phyloP scores from a whole-genome alignment of 1,284 basidiomycete species.

The Ceratobasidium sp. region DNA sequence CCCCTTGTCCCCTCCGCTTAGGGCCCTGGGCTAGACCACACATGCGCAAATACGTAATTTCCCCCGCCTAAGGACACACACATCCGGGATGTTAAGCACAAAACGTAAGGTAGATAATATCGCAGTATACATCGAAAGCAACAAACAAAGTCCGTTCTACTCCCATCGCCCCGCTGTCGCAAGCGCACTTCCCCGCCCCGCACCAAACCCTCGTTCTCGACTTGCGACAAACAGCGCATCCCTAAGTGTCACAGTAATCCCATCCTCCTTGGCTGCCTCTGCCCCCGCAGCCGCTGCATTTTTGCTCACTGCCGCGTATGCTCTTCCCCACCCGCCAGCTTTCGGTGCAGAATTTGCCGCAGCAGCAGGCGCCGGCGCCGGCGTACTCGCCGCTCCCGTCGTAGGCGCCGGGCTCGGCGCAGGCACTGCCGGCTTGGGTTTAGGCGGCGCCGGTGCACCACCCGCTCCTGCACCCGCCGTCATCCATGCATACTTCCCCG shows the following conservation, averaged over 20 bases:
- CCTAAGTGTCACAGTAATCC: constrained; percentile 68
- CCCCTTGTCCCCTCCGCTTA: background rate
- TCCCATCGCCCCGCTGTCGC: constrained; percentile 24
- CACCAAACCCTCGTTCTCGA: constrained; percentile 80
- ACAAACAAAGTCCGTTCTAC: constrained; percentile 65
- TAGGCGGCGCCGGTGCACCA: constrained; percentile 60
- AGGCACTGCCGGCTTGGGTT: constrained; percentile 54
- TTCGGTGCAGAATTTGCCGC: constrained; percentile 55
- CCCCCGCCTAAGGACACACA: background rate
- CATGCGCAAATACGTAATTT: constrained; percentile 12
- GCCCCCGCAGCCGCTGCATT: constrained; percentile 44
- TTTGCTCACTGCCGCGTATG: constrained; percentile 65
- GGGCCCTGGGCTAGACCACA: background rate
- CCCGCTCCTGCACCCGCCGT: constrained; percentile 60
- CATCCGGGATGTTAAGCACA: no score
- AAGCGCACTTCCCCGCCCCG: constrained; percentile 71
- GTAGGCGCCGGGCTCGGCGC: constrained; percentile 48
- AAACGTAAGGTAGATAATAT: constrained; percentile 30
- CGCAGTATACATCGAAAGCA: constrained; percentile 30
- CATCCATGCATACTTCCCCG: constrained; percentile 87
- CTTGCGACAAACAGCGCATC: constrained; percentile 84
- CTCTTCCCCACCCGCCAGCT: constrained; percentile 67
- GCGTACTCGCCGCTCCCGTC: constrained; percentile 47
- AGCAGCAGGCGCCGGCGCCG: constrained; percentile 50
- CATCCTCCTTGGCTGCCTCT: constrained; percentile 53